Evolutionary conservation across 805 yeast genomes (phyloP).

Genomic region (Sugiyamaella qingdaonensis): DNA sequence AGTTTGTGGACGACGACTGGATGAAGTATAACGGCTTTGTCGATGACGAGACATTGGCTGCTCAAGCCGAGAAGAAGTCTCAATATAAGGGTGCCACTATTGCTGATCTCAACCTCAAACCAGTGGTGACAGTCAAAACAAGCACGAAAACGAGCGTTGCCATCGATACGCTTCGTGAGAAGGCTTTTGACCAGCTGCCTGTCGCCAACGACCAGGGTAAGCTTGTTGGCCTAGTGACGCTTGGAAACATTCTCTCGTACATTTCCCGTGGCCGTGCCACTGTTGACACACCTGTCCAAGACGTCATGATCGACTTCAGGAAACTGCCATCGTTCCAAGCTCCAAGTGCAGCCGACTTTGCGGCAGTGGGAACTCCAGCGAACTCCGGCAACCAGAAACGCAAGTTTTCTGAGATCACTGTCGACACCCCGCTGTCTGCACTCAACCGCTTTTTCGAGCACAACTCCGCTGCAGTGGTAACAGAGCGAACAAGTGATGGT

Average conservation of each 20-base stretch:
- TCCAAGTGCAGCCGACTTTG: constrained; percentile 41
- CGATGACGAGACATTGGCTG: constrained; percentile 45
- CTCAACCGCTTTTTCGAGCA: constrained; percentile 78
- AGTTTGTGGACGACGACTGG: constrained; percentile 91
- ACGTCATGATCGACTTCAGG: constrained; percentile 71
- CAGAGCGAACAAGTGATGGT: constrained; percentile 44
- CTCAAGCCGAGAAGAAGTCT: constrained; percentile 33
- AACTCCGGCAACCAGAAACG: constrained; percentile 56
- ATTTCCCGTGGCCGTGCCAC: constrained; percentile 59
- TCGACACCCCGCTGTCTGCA: constrained; percentile 59
- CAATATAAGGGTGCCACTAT: constrained; percentile 54
- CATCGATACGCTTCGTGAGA: constrained; percentile 62
- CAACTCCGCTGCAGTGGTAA: constrained; percentile 77
- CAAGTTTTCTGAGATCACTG: constrained; percentile 61
- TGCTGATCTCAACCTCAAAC: constrained; percentile 66
- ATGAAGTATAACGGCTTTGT: constrained; percentile 73
- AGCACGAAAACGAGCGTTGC: constrained; percentile 59
- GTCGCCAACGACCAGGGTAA: constrained; percentile 57
- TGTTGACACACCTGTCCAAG: constrained; percentile 50
- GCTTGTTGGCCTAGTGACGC: constrained; percentile 70
- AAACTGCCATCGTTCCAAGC: constrained; percentile 53
- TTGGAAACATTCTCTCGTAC: constrained; percentile 64
- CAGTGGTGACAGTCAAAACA: constrained; percentile 69
- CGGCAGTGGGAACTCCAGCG: constrained; percentile 23
- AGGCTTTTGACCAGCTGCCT: constrained; percentile 84